phyloP scores from a whole-genome alignment of 2,329 filamentous ascomycete genomes.

The Aspergillus ustus region DNA sequence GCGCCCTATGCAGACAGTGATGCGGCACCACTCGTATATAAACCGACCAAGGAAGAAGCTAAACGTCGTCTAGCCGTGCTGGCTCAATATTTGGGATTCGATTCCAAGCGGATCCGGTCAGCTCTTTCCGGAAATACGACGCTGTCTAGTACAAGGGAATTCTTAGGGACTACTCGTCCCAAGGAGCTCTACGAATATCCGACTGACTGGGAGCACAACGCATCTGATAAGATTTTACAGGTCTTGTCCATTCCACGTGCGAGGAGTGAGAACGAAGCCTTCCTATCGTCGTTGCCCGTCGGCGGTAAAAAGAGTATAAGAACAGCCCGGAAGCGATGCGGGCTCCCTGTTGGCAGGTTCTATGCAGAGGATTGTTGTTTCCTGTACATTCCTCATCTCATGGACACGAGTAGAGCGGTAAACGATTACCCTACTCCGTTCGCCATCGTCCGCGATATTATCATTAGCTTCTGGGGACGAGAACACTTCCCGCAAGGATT shows the following conservation, averaged over 20 bases:
- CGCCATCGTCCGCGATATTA: background rate
- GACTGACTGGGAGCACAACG: background rate
- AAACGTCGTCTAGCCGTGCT: background rate
- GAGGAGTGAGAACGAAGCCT: background rate
- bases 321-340: background rate
- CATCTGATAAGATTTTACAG: background rate
- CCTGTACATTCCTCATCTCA: background rate
- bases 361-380: background rate
- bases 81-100: background rate
- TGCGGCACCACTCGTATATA: background rate
- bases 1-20: background rate
- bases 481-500: background rate
- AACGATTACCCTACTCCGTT: background rate
- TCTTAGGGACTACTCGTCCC: background rate
- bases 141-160: background rate
- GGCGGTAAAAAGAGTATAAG: background rate
- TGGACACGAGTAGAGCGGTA: background rate
- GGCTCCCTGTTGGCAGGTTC: background rate
- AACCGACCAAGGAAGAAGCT: background rate
- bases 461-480: background rate
- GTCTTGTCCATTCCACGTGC: background rate
- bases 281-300: background rate
- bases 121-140: slow-evolving; percentile 1
- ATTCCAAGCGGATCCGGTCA: background rate
- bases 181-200: slow-evolving; percentile 4